Evolutionary conservation across 2,329 filamentous ascomycete genomes (phyloP).

Genomic region (Zymoseptoria passerinii): DNA sequence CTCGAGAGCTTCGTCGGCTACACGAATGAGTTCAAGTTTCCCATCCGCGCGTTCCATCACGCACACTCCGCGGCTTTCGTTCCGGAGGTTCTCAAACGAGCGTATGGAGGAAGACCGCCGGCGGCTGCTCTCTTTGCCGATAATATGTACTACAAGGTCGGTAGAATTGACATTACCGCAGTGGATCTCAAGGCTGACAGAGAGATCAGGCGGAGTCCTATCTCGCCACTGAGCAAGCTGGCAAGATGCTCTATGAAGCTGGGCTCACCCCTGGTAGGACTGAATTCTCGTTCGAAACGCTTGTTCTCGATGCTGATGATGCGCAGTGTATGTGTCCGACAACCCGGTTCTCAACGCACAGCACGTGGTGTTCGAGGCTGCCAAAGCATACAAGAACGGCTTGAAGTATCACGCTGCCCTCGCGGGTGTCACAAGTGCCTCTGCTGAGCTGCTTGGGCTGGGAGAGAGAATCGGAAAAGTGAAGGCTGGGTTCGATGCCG

Average conservation of each 20-base stretch:
- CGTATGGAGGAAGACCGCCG: slow-evolving; percentile 33
- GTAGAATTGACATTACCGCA: neutral
- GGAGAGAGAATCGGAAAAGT: slow-evolving; percentile 35
- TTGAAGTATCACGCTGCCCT: slow-evolving; percentile 36
- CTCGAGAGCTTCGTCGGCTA: slow-evolving; percentile 62
- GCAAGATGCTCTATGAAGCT: slow-evolving; percentile 57
- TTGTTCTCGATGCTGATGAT: neutral
- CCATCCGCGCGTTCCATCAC: slow-evolving; percentile 60
- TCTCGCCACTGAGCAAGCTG: slow-evolving; percentile 56
- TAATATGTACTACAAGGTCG: slow-evolving; percentile 52
- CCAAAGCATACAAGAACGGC: slow-evolving; percentile 37
- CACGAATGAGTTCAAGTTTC: slow-evolving; percentile 63
- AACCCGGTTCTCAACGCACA: slow-evolving; percentile 64
- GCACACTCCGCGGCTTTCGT: slow-evolving; percentile 60
- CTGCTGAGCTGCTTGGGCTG: slow-evolving; percentile 34
- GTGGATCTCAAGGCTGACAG: neutral
- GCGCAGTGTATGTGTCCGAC: slow-evolving; percentile 56
- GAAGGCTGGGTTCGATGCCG: slow-evolving; percentile 35
- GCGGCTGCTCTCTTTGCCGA: slow-evolving; percentile 58
- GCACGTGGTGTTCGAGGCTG: slow-evolving; percentile 55
- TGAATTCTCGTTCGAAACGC: too few relatives aligned
- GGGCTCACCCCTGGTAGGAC: slow-evolving; percentile 46
- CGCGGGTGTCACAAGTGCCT: slow-evolving; percentile 33
- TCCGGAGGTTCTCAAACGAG: slow-evolving; percentile 47
- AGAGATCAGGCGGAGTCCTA: slow-evolving; percentile 53